Base-by-base conservation (phyloP, 2,329 filamentous ascomycete genomes). In the Fonsecaea multimorphosa region DNA sequence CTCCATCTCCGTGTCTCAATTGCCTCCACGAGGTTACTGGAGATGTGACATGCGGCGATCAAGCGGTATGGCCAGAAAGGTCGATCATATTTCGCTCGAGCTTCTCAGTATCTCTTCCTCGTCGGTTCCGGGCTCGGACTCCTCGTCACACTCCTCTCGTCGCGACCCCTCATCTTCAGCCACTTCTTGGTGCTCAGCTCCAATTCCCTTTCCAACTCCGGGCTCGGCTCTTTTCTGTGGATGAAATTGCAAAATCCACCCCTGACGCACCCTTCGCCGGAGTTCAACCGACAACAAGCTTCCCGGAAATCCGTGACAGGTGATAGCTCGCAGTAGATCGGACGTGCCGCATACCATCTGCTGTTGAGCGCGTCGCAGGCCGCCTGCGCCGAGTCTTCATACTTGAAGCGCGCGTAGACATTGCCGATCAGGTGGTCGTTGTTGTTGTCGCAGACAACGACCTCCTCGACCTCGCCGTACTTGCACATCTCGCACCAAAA, bases 401-500 rank as follows among this genome's bases (percentile, higher is more conserved):
- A 99, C 82, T 99, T 99, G 90, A 98, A 99, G 73, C 95, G 92
- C 58, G 95, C 95, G 83, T 99, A 99, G 75, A 99, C 95, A 81
- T 99, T 99, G 76, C 95, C 95, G 77, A 99, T 97, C 60, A 99
- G 86, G 81, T 99, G 94, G 78, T 99, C 95, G 81, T 99, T 99
- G 81, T 98, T 98, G 81, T 99, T 99, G 83, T 99, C 95, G 81
- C 95, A 99, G 2, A 99, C 94, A 12, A 99, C 95, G 12, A 99
- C 87, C 82, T 99, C 95, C 82, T 99, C 95, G 38, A 98, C 85
- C 81, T 98, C 92, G 72, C 95, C 95, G 79, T 96, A 99, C 82
- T 96, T 93, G 89, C 95, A 98, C 84, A 99, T 92, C 86, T 99
- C 95, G 83, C 94, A 98, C 94, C 95, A 99, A 72, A 99, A 93